A percentile compares a stretch with the other conserved stretches of the same genome.
phyloP scores from a whole-genome alignment of 331 rosid species.

The Pyrus hybrid region DNA sequence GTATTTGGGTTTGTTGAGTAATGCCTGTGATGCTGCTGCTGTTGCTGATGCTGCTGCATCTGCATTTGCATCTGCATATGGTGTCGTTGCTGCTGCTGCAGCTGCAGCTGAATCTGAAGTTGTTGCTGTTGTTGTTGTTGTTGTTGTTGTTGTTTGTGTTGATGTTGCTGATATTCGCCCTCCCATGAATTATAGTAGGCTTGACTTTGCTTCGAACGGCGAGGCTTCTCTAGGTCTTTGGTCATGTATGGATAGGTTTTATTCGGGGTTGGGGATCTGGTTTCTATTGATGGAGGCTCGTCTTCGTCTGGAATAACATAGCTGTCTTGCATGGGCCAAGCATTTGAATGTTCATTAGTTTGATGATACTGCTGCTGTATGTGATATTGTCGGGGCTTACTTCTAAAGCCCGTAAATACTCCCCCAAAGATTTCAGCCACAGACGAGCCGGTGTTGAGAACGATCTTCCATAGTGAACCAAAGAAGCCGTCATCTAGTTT shows the following conservation, averaged over 20 bases:
- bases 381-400: constrained; percentile 54
- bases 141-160: constrained; percentile 26
- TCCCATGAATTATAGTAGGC: constrained; percentile 56
- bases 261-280: constrained; percentile 45
- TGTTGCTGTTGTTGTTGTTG: constrained; percentile 35
- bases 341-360: constrained; percentile 35
- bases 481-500: constrained; percentile 76
- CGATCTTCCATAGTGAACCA: constrained; percentile 75
- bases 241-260: constrained; percentile 49
- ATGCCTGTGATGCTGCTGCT: constrained; percentile 50
- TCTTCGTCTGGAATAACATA: constrained; percentile 81
- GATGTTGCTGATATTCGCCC: constrained; percentile 34
- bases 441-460: constrained; percentile 61
- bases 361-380: constrained; percentile 60
- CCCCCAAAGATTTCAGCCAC: constrained; percentile 55
- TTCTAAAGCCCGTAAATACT: constrained; percentile 52
- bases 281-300: constrained; percentile 77
- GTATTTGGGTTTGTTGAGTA: constrained; percentile 59
- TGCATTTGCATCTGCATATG: constrained; percentile 20
- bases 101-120: constrained; percentile 15
- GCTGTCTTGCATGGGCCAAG: constrained; percentile 94
- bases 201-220: constrained; percentile 37
- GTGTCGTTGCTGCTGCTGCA: constrained; percentile 20
- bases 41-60: constrained; percentile 13
- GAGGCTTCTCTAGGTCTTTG: constrained; percentile 61